Percentiles rank a stretch among this genome's conserved stretches.
Conservation (phyloP, 1,284 basidiomycete species). For the Mycena citricolor region DNA sequence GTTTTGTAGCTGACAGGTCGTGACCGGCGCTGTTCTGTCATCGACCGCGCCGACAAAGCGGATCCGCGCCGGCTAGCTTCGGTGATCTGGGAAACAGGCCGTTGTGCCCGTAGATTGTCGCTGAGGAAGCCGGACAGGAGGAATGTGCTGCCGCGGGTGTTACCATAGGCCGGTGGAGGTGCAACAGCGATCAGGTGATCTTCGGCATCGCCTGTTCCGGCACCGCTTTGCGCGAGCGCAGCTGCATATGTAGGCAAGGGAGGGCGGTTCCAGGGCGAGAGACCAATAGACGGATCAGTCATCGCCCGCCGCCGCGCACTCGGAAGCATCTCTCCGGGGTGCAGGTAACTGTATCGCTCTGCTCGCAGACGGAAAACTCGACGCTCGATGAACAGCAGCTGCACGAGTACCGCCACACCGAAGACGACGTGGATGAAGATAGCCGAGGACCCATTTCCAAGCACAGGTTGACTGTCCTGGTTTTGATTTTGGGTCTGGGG, state of each 20-base stretch:
- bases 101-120: constrained; percentile 46
- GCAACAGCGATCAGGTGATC: constrained; percentile 62
- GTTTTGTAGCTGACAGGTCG: constrained; percentile 55
- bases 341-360: constrained; percentile 57
- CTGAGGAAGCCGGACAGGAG: constrained; percentile 55
- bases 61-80: constrained; percentile 25
- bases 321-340: constrained; percentile 58
- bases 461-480: neutral
- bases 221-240: constrained; percentile 63
- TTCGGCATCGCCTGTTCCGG: constrained; percentile 73
- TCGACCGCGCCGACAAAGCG: constrained; percentile 26
- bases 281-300: constrained; percentile 39
- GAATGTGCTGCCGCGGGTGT: constrained; percentile 66
- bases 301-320: constrained; percentile 33
- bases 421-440: constrained; percentile 65
- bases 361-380: constrained; percentile 60
- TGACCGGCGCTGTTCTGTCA: no score
- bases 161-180: constrained; percentile 71
- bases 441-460: constrained; percentile 30
- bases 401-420: constrained; percentile 44
- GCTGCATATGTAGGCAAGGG: constrained; percentile 71
- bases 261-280: constrained; percentile 70
- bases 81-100: constrained; percentile 41
- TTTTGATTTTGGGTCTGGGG: constrained; percentile 1
- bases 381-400: constrained; percentile 65